Base-by-base conservation (phyloP, 1,284 basidiomycete genomes). In the Flammula alnicola region DNA sequence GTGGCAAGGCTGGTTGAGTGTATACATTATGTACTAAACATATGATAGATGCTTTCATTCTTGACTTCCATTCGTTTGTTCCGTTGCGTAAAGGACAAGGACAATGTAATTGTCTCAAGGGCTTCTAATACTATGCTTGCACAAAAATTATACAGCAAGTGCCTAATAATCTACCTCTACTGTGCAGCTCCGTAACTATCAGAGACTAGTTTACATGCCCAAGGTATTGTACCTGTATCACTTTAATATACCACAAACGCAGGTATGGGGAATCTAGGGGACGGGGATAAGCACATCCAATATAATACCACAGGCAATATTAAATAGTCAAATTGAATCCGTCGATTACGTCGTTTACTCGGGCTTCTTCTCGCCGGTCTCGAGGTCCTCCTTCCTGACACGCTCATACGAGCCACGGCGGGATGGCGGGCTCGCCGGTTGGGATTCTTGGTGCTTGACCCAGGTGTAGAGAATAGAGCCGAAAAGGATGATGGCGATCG, bases 391-490 rank as follows among this genome's bases (percentile, higher is more conserved):
- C 67, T 70, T 69, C 33, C 67, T 68, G 31, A 73, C 66, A 30
- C 72, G 73, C 37, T 76, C 73, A 44, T 75, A 76, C 14, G 55
- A 47, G 30, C 52, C 58, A 17, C 60, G 53, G 11, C 56, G 36
- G 17, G 61, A 52, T 5, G 61, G 35, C 1, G 48, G 25, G 12
- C 54, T 49, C 37, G 67, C 51, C 25, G 62, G 59, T 56, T 75
- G 75, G 7, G 80, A 77, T 66, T 92, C 89, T 56, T 76, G 60
- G 62, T 91, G 84, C 66, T 93, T 93, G 46, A 88, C 77, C 88
- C 89, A 93, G 6, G 91, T 93, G 70, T 94, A 95, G 66, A 84
- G 86, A 30, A 91, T 70, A 0, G 92, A 93, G 12, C 93, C 93
- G 19, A 74, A 62, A 12, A 94, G 82, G 62, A 95, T 95, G 54